Base-by-base conservation (phyloP, 345 rosid species). In the Acer negundo region DNA sequence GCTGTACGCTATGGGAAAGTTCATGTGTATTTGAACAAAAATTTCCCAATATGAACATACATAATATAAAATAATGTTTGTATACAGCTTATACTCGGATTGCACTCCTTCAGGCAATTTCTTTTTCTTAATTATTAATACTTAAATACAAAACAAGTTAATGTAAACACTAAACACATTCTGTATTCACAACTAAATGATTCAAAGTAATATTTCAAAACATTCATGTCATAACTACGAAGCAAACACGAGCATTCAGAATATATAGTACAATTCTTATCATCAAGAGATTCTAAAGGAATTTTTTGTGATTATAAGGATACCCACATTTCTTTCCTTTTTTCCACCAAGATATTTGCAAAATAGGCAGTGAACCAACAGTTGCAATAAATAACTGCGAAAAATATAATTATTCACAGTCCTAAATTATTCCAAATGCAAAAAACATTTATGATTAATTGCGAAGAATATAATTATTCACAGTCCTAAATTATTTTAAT, bases 381-480 rank as follows among this genome's bases (percentile, higher is more conserved):
- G 6, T 35, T 7, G 7, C n/a, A 6, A 51, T 15, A 63, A 35
- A 35, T 40, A 22, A 73, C n/a, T 3, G 47, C 26, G 7, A 42
- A 58, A 47, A 62, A 44, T 74, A 26, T 24, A 44, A 24, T 73
- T 11, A 44, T 46, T 26, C 77, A 24, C 31, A 16, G 75, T 72
- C 17, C 75, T 15, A 44, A 44, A 70, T 10, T 8, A 72, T 31
- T 58, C 31, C 2, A 28, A 28, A 28, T 0, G 31, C 4, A 0
- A 28, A 28, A 28, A 28, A 28, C 31, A 47, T 24, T 62, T 38
- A 38, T 28, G 40, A 44, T 20, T 40, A 20, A 73, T 31, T 2
- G 46, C 24, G 6, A 42, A 72, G 26, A 62, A 44, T 73, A 24
- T 24, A 44, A 24, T 73, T 11, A 44, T 46, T 26, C 77, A 17